phyloP scores from a whole-genome alignment of 1,139 yeast species.

The Meyerozyma guilliermondii region DNA sequence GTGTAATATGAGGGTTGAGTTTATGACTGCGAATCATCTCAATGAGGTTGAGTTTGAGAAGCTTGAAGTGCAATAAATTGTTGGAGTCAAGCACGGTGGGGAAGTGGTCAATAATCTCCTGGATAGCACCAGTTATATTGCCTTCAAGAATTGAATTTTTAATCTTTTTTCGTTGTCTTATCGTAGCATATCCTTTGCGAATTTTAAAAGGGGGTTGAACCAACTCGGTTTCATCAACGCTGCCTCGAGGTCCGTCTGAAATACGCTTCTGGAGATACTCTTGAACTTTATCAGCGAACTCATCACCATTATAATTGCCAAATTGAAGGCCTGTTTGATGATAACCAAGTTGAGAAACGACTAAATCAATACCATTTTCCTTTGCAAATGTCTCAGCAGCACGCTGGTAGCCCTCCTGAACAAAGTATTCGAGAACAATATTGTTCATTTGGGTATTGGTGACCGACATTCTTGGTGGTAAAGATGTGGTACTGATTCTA shows the following conservation, averaged over 20 bases:
- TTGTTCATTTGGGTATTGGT: constrained; percentile 24
- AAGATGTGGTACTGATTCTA: background rate
- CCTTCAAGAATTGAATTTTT: constrained; percentile 48
- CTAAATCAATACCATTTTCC: constrained; percentile 29
- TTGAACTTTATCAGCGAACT: constrained; percentile 14
- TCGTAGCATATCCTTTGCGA: constrained; percentile 40
- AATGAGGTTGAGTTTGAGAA: constrained; percentile 54
- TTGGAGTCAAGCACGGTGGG: constrained; percentile 54
- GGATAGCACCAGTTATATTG: constrained; percentile 42
- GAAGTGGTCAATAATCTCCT: constrained; percentile 40
- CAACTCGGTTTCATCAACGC: background rate
- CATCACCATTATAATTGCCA: constrained; percentile 10
- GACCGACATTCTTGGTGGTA: background rate
- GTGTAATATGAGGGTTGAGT: constrained; percentile 9
- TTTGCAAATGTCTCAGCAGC: constrained; percentile 47
- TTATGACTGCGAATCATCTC: constrained; percentile 60
- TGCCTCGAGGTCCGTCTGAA: background rate
- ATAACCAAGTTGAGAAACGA: constrained; percentile 4
- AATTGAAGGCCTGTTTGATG: constrained; percentile 3
- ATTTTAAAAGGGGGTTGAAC: background rate
- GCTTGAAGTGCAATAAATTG: constrained; percentile 56
- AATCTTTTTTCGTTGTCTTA: constrained; percentile 43
- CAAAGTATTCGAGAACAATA: constrained; percentile 48
- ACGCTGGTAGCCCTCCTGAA: constrained; percentile 53
- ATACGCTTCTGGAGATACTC: constrained; percentile 10